Percentiles rank a stretch among this genome's conserved stretches.
phyloP scores from a whole-genome alignment of 225 moss, liverwort and hornwort genomes.

The Sphagnum contortum region DNA sequence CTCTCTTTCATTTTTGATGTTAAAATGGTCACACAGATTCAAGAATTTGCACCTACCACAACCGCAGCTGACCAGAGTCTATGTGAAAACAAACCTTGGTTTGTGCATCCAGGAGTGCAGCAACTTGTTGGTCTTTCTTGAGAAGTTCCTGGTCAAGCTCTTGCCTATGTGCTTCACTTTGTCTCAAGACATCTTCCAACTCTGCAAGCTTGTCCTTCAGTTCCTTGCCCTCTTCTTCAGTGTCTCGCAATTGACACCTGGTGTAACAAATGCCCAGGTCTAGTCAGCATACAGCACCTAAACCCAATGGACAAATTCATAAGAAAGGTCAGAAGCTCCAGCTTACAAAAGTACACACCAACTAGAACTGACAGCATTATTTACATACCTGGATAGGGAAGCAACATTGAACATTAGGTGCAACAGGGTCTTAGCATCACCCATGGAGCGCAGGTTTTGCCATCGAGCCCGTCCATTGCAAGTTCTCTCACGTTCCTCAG shows the following conservation, averaged over 20 bases:
- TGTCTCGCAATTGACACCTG: conserved; percentile 82
- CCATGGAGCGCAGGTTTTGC: conserved; percentile 75
- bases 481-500: conserved; percentile 89
- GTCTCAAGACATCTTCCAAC: conserved; percentile 58
- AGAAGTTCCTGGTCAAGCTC: conserved; percentile 66
- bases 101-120: conserved; percentile 39
- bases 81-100: conserved; percentile 41
- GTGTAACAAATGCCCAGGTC: background rate
- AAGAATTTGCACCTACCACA: no score
- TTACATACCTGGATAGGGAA: conserved; percentile 17
- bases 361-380: no score
- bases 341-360: no score
- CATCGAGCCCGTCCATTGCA: conserved; percentile 73
- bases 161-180: conserved; percentile 65
- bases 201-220: conserved; percentile 63
- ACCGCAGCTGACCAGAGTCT: no score
- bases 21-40: no score
- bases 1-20: no score
- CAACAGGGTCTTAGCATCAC: conserved; percentile 72
- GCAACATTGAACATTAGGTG: conserved; percentile 69
- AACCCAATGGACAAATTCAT: background rate
- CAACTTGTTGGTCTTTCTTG: conserved; percentile 46
- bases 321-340: no score
- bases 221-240: conserved; percentile 72
- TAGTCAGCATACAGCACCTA: background rate